Evolutionary conservation across 805 yeast genomes (phyloP).

Genomic region (Zygosaccharomyces pseudorouxii): DNA sequence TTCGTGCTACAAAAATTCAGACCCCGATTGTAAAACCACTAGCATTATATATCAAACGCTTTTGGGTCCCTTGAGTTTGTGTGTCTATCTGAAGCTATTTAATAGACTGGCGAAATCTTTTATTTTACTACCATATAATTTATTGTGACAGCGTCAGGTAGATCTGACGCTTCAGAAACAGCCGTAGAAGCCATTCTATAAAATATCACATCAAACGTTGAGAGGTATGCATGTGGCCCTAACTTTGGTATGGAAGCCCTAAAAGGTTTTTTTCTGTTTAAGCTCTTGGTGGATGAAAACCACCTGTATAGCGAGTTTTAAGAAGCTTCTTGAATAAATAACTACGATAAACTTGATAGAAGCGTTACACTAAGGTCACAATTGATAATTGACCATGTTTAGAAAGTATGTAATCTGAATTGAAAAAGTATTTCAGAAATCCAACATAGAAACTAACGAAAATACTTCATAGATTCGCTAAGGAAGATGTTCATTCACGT

Average conservation of each 20-base stretch:
- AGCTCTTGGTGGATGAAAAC: neutral
- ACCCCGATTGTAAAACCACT: neutral
- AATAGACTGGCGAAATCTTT: neutral
- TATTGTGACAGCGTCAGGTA: neutral
- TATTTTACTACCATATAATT: neutral
- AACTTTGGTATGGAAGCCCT: neutral
- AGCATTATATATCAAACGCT: neutral
- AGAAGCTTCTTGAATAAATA: neutral
- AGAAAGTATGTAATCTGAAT: slow-evolving; percentile 1
- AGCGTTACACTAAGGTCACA: neutral
- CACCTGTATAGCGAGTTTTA: neutral
- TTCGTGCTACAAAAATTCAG: neutral
- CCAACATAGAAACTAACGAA: neutral
- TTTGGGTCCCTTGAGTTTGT: neutral
- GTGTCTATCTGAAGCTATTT: neutral
- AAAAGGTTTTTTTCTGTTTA: neutral
- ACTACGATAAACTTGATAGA: neutral
- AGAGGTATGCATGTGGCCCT: neutral
- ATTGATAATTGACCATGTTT: neutral
- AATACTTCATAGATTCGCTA: slow-evolving; percentile 49
- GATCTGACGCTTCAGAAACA: neutral
- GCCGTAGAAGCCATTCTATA: neutral
- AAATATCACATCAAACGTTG: neutral
- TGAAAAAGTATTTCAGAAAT: neutral
- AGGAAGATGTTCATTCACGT: slow-evolving; percentile 84